Base-by-base conservation (phyloP, 208 protist species). In the Trypanosoma vivax region DNA sequence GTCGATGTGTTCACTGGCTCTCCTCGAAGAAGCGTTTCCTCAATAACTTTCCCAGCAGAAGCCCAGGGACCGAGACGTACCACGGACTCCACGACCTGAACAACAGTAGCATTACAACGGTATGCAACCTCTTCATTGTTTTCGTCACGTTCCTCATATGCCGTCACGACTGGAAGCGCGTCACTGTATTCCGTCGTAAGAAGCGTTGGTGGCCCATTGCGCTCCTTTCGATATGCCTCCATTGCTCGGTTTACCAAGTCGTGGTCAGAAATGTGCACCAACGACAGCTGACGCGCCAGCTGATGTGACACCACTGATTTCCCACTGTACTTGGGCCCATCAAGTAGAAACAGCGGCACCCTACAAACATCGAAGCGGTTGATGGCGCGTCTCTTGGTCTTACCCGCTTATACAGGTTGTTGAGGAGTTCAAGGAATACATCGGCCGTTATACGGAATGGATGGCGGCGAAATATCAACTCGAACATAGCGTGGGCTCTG, bases 291-390 rank as follows among this genome's bases (percentile, higher is more conserved):
- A 0, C 46, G 37, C 16, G 63, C 69, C 5, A 90, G 57, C 6
- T 70, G 50, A 7, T 56, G 47, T 11, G 79, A 64, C 10, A 91
- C 66, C 33, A 88, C 24, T 9, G 79, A 80, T 56, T 94, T 94
- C 7, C 88, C 88, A 47, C 74, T 79, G 48, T 76, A 76, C 54
- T 85, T 90, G 34, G 83, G 68, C 3, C 88, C 88, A 34, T 76
- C 62, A 2, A 94, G 38, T n/a, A 70, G 52, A 35, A 91, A 71
- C n/a, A 88, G 45, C 16, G 83, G 80, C 9, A 76, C 47, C n/a
- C 59, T 63, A 46, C 64, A 76, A 27, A 76, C 21, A 29, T 82
- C 73, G 43, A 83, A 77, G 23, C 65, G 38, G 43, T 43, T 50
- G 51, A 63, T 46, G 41, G 41, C 2, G 27, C 63, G 27, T n/a